Evolutionary conservation across 768 basidiomycete genomes (phyloP).

Genomic region (Exidia glandulosa): DNA sequence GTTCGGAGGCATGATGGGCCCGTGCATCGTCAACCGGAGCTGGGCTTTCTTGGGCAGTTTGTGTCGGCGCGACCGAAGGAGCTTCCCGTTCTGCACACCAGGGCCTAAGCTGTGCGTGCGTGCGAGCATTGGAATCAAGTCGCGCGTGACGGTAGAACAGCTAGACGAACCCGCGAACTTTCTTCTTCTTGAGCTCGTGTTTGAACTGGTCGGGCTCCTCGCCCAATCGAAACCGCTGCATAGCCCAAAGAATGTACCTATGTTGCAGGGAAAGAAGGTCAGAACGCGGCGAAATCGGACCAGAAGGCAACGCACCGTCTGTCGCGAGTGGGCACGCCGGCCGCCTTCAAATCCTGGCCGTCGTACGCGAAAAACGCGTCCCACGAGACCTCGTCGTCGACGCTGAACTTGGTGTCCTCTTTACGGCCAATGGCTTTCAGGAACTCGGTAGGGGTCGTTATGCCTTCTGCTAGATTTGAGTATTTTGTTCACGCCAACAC

Average conservation of each 20-base stretch:
- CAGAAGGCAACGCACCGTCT: slow-evolving; percentile 41
- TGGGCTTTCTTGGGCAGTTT: neutral
- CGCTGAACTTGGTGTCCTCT: slow-evolving; percentile 49
- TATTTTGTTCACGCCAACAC: slow-evolving; percentile 2
- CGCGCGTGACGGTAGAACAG: neutral
- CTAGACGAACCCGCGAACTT: slow-evolving; percentile 58
- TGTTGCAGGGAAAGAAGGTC: neutral
- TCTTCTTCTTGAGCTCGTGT: slow-evolving; percentile 58
- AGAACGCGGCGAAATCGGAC: neutral
- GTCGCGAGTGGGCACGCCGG: slow-evolving; percentile 56
- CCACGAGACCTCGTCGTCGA: slow-evolving; percentile 42
- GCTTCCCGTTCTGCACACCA: slow-evolving; percentile 60
- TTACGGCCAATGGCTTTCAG: slow-evolving; percentile 65
- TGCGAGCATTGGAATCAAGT: neutral
- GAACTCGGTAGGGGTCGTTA: slow-evolving; percentile 50
- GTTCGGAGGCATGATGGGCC: neutral
- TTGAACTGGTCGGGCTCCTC: slow-evolving; percentile 47
- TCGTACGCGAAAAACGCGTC: slow-evolving; percentile 56
- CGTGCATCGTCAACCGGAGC: neutral
- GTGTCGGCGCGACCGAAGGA: slow-evolving; percentile 53
- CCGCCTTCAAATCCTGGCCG: slow-evolving; percentile 47
- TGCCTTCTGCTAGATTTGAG: slow-evolving; percentile 27
- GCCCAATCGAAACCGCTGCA: slow-evolving; percentile 65
- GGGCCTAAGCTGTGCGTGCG: slow-evolving; percentile 51
- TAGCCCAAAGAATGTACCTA: slow-evolving; percentile 78